Base-by-base conservation (phyloP, 768 basidiomycete genomes). In the Thelephora aurantiotincta region DNA sequence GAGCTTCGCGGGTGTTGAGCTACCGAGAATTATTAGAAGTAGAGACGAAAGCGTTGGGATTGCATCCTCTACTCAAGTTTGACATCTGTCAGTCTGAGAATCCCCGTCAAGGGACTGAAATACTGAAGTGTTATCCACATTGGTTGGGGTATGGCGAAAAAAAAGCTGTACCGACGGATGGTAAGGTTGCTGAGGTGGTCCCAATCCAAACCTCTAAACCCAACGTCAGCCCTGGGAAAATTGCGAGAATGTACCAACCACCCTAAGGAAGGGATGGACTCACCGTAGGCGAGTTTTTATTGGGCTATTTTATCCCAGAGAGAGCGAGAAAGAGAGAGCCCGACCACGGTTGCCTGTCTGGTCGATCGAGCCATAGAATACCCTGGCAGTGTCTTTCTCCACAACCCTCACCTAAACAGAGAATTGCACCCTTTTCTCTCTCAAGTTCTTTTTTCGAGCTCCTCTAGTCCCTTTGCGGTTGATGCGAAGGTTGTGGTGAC, bases 231-330 rank as follows among this genome's bases (percentile, higher is more conserved):
- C 38, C 38, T 41, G 14, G 9, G 38, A 16, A 41, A 6, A 5
- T 9, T 7, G 22, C 11, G 9, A 9, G 22, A 38, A 41, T 9
- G 38, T 9, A 41, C 38, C 16, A 14, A 41, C 9, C 16, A 41
- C 2, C 5, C 26, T 30, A 30, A 30, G 9, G 38, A 41, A 18
- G 38, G 14, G 22, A 16, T 9, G n/a, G n/a, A 22, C 38, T 18
- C 6, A 41, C 90, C 90, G 55, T 87, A 88, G 18, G 82, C 75
- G 46, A 91, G 78, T 60, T 90, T 91, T 63, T 87, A 85, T 58
- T 91, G 85, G 11, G 88, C 85, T 52, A 91, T 87, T 60, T 91
- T 89, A 56, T 91, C 89, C 73, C 78, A 89, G 0, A 85, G 38
- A 12, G n/a, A 7, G 22, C 47, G 38, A 36, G 38, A 35, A 26